Conservation (phyloP, 768 basidiomycete genomes). For the Tricholoma flavovirens region DNA sequence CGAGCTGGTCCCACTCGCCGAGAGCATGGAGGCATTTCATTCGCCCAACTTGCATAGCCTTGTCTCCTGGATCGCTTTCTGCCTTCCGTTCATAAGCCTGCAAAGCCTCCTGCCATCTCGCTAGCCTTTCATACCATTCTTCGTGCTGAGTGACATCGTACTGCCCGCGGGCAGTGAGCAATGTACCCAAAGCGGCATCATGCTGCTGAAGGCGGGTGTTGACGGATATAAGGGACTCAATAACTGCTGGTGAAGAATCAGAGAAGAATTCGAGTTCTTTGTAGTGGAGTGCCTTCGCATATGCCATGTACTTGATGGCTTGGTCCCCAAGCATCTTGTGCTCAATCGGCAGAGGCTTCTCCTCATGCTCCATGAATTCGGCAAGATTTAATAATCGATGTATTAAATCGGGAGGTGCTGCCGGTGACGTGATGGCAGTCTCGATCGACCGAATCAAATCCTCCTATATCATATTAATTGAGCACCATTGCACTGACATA, state of each 20-base stretch:
- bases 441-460: constrained; percentile 91
- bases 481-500: neutral
- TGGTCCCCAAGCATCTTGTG: constrained; percentile 90
- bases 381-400: constrained; percentile 89
- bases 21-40: constrained; percentile 97
- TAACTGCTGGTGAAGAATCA: constrained; percentile 84
- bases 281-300: constrained; percentile 97
- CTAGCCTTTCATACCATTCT: constrained; percentile 97
- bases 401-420: constrained; percentile 81
- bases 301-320: constrained; percentile 88
- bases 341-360: constrained; percentile 91
- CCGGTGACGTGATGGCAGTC: constrained; percentile 69
- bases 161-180: constrained; percentile 83
- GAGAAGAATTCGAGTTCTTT: constrained; percentile 96
- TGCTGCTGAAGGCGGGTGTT: constrained; percentile 96
- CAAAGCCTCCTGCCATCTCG: constrained; percentile 93
- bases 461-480: constrained; percentile 48
- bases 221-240: constrained; percentile 92
- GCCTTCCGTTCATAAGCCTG: constrained; percentile 77
- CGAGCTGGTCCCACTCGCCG: constrained; percentile 94
- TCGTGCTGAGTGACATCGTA: constrained; percentile 92
- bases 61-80: constrained; percentile 64
- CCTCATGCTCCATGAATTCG: constrained; percentile 99
- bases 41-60: constrained; percentile 78
- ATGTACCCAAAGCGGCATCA: constrained; percentile 96